Percentiles rank a stretch among this genome's conserved stretches.
These are phyloP conservation scores for Pythium guiyangense DNA, from an alignment of 352 stramenopile species.

Conservation along the genomic window DNA sequence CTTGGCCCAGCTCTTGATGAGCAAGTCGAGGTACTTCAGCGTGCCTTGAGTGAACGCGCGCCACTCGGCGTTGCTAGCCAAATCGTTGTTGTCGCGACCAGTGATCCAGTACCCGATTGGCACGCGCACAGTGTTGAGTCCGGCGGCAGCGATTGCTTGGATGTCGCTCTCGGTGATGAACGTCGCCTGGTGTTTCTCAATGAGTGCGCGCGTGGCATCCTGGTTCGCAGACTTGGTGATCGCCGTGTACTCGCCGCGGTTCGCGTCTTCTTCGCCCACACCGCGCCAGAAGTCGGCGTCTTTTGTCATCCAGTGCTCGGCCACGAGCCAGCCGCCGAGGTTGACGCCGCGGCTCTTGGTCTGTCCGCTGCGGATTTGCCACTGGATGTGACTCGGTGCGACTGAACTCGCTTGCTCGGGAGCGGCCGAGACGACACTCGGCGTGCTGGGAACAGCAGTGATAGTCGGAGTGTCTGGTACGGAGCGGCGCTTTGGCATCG, in stretches of 20 bases:
- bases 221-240: slow-evolving; percentile 39
- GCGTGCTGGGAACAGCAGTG: too few relatives aligned
- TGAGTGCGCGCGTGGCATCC: slow-evolving; percentile 29
- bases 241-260: slow-evolving; percentile 53
- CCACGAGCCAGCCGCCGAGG: too few relatives aligned
- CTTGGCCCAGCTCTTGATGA: too few relatives aligned
- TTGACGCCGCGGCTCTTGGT: slow-evolving; percentile 59
- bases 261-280: slow-evolving; percentile 27
- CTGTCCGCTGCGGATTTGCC: slow-evolving; percentile 46
- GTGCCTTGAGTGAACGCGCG: too few relatives aligned
- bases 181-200: slow-evolving; percentile 49
- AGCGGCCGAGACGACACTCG: too few relatives aligned
- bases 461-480: too few relatives aligned
- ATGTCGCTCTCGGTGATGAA: slow-evolving; percentile 78
- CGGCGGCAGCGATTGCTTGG: slow-evolving; percentile 45
- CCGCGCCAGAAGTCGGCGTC: slow-evolving; percentile 53
- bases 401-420: too few relatives aligned
- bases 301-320: slow-evolving; percentile 77
- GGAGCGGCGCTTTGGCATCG: too few relatives aligned
- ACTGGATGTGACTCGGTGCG: too few relatives aligned
- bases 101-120: slow-evolving; percentile 84
- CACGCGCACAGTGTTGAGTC: too few relatives aligned
- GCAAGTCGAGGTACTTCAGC: too few relatives aligned
- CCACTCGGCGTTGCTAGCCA: slow-evolving; percentile 34
- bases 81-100: slow-evolving; percentile 57